Conservation (phyloP, 495 filamentous ascomycete species). For the Daldinia caldariorum region DNA sequence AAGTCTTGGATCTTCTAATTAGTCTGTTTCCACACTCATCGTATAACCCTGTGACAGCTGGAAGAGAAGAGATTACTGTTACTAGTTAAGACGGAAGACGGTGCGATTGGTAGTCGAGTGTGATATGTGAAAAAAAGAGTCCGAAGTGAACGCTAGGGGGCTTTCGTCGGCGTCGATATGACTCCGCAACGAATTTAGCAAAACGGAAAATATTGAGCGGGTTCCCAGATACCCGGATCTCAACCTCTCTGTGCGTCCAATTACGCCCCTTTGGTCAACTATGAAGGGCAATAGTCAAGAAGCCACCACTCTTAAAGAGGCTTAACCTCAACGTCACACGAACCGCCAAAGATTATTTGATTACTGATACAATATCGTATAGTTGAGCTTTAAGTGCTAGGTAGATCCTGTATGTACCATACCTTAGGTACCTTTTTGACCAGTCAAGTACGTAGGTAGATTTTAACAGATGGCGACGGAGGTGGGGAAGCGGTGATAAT, state of each 20-base stretch:
- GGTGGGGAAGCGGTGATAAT: neutral
- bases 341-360: constrained; percentile 29
- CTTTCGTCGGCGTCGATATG: constrained; percentile 1
- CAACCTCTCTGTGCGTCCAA: constrained; percentile 32
- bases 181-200: constrained; percentile 3
- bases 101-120: neutral
- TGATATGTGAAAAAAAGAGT: constrained; percentile 5
- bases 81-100: neutral
- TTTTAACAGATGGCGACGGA: neutral
- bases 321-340: constrained; percentile 18
- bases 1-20: neutral
- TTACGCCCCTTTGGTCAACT: constrained; percentile 16
- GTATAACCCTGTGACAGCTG: neutral
- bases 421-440: too few relatives aligned
- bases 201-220: constrained; percentile 39
- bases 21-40: neutral
- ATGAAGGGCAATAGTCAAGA: constrained; percentile 33
- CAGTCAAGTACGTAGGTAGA: too few relatives aligned
- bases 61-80: neutral
- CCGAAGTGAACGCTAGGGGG: neutral
- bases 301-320: constrained; percentile 35
- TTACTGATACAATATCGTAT: constrained; percentile 35
- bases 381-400: neutral
- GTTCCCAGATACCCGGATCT: constrained; percentile 36
- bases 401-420: neutral